Conservation (phyloP, 75 land plant species). For the Selaginella tamariscina region DNA sequence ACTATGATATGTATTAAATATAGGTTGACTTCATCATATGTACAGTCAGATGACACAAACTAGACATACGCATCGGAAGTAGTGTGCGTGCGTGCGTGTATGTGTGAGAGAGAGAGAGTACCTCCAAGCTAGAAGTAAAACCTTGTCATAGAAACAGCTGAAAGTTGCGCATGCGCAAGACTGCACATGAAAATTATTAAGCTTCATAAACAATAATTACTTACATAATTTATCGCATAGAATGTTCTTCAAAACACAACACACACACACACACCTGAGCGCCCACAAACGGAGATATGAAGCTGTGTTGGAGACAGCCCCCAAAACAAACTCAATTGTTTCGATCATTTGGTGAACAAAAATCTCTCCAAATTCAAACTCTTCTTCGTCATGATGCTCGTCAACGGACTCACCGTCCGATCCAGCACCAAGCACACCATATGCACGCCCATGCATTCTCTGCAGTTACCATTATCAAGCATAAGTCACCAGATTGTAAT, state of each 20-base stretch:
- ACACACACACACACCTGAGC: neutral
- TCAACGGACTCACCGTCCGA: slow-evolving; percentile 55
- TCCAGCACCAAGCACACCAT: slow-evolving; percentile 37
- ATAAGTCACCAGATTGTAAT: neutral
- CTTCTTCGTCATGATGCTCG: slow-evolving; percentile 7
- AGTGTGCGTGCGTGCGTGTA: too few species aligned
- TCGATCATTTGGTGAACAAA: slow-evolving; percentile 9
- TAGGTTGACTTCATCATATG: too few species aligned
- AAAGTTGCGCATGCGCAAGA: slow-evolving; percentile 91
- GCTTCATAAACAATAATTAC: neutral
- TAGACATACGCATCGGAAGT: too few species aligned
- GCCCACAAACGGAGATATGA: slow-evolving; percentile 7
- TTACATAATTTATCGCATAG: too few species aligned
- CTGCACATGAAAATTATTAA: slow-evolving; percentile 27
- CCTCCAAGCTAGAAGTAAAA: slow-evolving; percentile 87
- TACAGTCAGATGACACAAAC: too few species aligned
- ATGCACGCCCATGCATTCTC: slow-evolving; percentile 71
- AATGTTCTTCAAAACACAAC: too few species aligned
- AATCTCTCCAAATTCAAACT: slow-evolving; percentile 12
- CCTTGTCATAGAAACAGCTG: slow-evolving; percentile 92
- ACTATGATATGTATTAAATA: too few species aligned
- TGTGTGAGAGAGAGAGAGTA: slow-evolving; percentile 14
- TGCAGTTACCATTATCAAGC: slow-evolving; percentile 19
- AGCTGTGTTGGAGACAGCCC: slow-evolving; percentile 9
- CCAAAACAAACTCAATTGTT: slow-evolving; percentile 9